These are phyloP conservation scores for Bretziella fagacearum DNA, from an alignment of 2,329 filamentous ascomycete genomes.

Conservation along the genomic window DNA sequence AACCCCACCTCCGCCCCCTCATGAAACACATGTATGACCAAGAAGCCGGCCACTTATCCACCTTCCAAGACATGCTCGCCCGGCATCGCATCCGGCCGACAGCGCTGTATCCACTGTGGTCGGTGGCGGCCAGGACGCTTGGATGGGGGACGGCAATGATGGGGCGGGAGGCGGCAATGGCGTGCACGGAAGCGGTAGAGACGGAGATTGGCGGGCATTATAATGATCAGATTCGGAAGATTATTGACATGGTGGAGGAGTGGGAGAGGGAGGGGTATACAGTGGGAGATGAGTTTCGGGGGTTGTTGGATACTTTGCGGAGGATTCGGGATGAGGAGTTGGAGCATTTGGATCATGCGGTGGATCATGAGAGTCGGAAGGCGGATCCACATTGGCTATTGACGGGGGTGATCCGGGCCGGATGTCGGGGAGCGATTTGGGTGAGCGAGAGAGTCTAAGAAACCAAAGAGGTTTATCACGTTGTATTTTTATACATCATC, in stretches of 20 bases:
- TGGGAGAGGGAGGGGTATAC: constrained; percentile 66
- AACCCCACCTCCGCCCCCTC: constrained; percentile 74
- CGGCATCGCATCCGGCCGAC: constrained; percentile 85
- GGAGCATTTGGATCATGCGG: constrained; percentile 88
- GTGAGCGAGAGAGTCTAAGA: constrained; percentile 55
- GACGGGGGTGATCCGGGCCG: constrained; percentile 72
- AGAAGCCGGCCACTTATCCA: constrained; percentile 70
- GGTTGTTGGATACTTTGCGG: constrained; percentile 56
- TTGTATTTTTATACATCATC: background rate
- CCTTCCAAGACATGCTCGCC: constrained; percentile 68
- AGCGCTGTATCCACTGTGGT: constrained; percentile 83
- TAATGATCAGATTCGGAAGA: constrained; percentile 69
- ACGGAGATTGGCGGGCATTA: constrained; percentile 96
- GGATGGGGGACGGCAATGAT: constrained; percentile 82
- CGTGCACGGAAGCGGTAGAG: constrained; percentile 94
- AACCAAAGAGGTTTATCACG: background rate
- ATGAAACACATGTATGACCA: constrained; percentile 99
- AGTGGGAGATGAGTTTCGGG: constrained; percentile 58
- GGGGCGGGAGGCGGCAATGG: constrained; percentile 91
- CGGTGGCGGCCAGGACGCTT: constrained; percentile 57
- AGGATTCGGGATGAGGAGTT: constrained; percentile 88
- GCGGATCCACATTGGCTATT: constrained; percentile 80
- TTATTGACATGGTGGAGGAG: constrained; percentile 64
- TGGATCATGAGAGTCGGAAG: constrained; percentile 81
- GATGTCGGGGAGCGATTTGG: constrained; percentile 86